Evolutionary conservation across 768 basidiomycete genomes (phyloP), one percentile per base, ranked within the genome.

Genomic region (Tylopilus vinaceipallidus): DNA sequence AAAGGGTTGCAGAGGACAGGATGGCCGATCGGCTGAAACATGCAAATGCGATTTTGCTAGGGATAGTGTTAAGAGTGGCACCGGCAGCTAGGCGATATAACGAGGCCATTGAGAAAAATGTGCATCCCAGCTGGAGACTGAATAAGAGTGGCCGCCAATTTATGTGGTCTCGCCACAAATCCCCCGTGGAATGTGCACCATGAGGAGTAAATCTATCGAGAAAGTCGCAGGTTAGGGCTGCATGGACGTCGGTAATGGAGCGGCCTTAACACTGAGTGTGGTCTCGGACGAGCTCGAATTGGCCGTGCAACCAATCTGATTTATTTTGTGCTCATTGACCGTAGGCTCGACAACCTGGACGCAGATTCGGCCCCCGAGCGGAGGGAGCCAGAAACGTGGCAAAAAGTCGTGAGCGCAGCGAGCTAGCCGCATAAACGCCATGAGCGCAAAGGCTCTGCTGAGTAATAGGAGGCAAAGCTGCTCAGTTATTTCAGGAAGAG

Each of bases 401-500:
- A 27, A 45, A 53, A 50, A 42, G 17, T 10, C 16, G 20, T 32
- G 33, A 1, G 33, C 6, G 27, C 13, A n/a, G 16, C 12, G 30
- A 12, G 23, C 27, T 29, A 42, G 23, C 64, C 64, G 66, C 64
- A 59, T 32, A 66, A 66, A 59, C 56, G 16, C 66, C 66, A 56
- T 53, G 20, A 36, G 20, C 9, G 29, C 29, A 44, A 30, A 16
- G 30, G 33, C 16, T 29, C 19, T 29, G 20, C 41, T 42, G 40
- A 37, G 24, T 42, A 27, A 53, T 42, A n/a, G n/a, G n/a, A 16
- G 50, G 22, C 14, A 20, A 8, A 24, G 12, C 4, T 17, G 27
- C 17, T 34, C 35, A 42, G 13, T n/a, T 47, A 22, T 9, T 40
- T 19, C 40, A 22, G 13, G 24, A 33, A 33, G 32, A 40, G 11